Base-by-base conservation (phyloP, 768 basidiomycete genomes). In the Amanita rimosa region DNA sequence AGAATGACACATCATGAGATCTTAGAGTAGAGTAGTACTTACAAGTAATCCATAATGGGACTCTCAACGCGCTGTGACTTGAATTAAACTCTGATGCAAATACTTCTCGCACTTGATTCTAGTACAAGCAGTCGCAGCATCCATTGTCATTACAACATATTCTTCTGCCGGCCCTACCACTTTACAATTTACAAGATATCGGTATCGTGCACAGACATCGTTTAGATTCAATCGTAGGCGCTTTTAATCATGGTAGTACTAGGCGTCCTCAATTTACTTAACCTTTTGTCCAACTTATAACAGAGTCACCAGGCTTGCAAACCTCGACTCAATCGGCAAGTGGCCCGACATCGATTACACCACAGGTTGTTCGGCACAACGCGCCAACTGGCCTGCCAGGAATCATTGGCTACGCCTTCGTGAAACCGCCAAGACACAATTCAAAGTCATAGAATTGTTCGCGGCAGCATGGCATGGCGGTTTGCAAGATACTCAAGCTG, bases 321-420 rank as follows among this genome's bases (percentile, higher is more conserved):
- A 72, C 29, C 70, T 79, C 14, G 68, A 68, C 13, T n/a, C 64
- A 9, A 62, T 66, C 57, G 76, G 74, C 5, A 73, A 72, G 58
- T 80, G 79, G 79, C 74, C 76, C 1, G 67, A 76, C 55, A 67
- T 85, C 14, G 72, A 84, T 55, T 83, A 83, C 54, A 71, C 76
- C 0, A 68, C 77, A 17, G 83, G 83, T 6, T 85, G 83, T 52
- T 57, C 60, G 36, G 83, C 79, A 5, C 72, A 71, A 48, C 68
- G 82, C 81, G 82, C 81, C 4, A 85, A 81, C 54, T 85, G 83
- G 83, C 81, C 81, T 7, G 81, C 81, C 10, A 68, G 77, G 59
- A 59, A 53, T 1, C 81, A 84, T 53, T 26, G 26, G 26, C 26
- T 26, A 26, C 26, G 26, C 26, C 26, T 26, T 83, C 78, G 76